phyloP scores from a whole-genome alignment of 2,329 filamentous ascomycete genomes.

The Cladophialophora bantiana region DNA sequence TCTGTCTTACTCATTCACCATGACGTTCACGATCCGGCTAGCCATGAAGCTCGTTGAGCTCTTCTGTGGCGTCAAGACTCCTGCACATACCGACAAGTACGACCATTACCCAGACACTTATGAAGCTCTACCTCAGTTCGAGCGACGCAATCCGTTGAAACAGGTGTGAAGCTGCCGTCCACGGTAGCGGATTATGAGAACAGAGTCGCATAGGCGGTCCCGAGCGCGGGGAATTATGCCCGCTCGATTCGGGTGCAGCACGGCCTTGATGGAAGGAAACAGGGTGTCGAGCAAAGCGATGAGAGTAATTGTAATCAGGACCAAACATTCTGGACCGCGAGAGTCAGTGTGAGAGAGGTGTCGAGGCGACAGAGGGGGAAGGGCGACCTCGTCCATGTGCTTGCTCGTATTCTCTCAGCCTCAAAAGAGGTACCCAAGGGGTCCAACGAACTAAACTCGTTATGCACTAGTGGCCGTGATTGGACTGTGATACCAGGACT shows the following conservation, averaged over 20 bases:
- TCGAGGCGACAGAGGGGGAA: not conserved
- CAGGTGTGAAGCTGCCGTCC: not conserved
- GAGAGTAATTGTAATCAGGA: not conserved
- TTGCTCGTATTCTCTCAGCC: not conserved
- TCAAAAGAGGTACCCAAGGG: no score
- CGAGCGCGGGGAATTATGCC: not conserved
- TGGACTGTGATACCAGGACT: not conserved
- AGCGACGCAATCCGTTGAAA: not conserved
- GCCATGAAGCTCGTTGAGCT: constrained; percentile 6
- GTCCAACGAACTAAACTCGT: not conserved
- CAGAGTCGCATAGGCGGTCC: not conserved
- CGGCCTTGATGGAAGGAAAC: not conserved
- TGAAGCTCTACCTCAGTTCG: constrained; percentile 18
- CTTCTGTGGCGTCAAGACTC: not conserved
- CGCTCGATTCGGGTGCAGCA: not conserved
- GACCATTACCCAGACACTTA: constrained; percentile 19
- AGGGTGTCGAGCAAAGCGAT: not conserved
- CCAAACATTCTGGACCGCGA: not conserved
- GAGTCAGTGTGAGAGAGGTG: not conserved
- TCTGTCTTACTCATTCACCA: constrained; percentile 15
- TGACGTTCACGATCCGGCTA: constrained; percentile 17
- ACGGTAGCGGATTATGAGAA: not conserved
- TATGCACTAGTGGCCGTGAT: not conserved
- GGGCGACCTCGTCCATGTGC: not conserved
- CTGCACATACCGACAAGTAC: not conserved